These are phyloP conservation scores for Mycena sp. DNA, from an alignment of 1,284 basidiomycete genomes.

Conservation along the genomic window DNA sequence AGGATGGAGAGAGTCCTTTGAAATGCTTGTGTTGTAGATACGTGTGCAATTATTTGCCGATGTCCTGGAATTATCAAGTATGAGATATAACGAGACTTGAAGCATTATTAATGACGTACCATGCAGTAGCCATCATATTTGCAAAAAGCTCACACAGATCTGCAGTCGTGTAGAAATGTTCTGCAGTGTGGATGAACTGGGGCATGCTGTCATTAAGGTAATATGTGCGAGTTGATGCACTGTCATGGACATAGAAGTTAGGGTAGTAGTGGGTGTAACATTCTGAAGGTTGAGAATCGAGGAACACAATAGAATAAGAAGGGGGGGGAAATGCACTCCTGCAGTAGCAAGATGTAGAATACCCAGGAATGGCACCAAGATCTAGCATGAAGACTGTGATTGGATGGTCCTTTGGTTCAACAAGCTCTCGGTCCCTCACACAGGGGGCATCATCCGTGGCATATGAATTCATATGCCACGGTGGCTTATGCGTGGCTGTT, in stretches of 20 bases:
- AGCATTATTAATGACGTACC: neutral
- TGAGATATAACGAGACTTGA: no score
- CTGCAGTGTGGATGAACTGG: neutral
- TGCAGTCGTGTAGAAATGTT: neutral
- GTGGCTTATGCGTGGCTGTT: no score
- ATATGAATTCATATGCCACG: no score
- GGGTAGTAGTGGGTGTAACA: neutral
- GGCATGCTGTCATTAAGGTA: neutral
- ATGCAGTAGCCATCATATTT: constrained; percentile 1
- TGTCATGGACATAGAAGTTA: neutral
- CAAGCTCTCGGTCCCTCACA: constrained; percentile 1
- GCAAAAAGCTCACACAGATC: constrained; percentile 11
- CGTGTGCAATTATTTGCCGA: constrained; percentile 24
- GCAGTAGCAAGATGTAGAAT: neutral
- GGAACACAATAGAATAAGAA: neutral
- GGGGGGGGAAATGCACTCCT: neutral
- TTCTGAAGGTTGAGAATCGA: neutral
- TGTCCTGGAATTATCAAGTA: constrained; percentile 17
- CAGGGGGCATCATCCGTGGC: no score
- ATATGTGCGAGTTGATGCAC: neutral
- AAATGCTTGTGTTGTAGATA: constrained; percentile 25
- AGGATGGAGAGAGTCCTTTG: neutral
- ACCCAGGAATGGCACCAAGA: neutral
- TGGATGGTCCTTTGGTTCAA: neutral
- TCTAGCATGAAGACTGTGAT: neutral